Evolutionary conservation across 345 rosid genomes (phyloP).

Genomic region (Populus deltoides): DNA sequence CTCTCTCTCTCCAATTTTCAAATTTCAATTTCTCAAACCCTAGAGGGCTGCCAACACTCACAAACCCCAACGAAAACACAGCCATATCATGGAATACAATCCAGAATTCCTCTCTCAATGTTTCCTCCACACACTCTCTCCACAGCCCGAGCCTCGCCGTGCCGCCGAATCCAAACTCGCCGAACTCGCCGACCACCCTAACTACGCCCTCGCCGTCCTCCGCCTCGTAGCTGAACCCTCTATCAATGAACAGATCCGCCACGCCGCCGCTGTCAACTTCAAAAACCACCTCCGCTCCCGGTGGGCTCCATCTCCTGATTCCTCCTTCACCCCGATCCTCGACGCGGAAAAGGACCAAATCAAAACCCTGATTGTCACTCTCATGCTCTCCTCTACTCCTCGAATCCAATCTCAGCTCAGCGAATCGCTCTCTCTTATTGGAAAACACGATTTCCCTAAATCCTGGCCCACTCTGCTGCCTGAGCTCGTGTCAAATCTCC

Average conservation of each 20-base stretch:
- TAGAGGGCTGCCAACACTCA: neutral
- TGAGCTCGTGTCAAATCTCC: constrained; percentile 65
- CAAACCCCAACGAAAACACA: neutral
- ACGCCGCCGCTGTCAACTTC: constrained; percentile 90
- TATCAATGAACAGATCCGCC: constrained; percentile 85
- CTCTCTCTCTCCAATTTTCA: neutral
- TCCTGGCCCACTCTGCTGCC: constrained; percentile 81
- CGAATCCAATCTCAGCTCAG: constrained; percentile 92
- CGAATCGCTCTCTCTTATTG: constrained; percentile 83
- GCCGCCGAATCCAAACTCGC: constrained; percentile 68
- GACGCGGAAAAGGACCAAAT: constrained; percentile 80
- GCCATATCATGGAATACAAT: constrained; percentile 15
- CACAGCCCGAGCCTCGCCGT: constrained; percentile 75
- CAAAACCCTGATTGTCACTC: constrained; percentile 72
- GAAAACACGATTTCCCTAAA: constrained; percentile 89
- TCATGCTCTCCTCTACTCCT: constrained; percentile 75
- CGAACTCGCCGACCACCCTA: constrained; percentile 61
- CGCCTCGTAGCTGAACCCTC: constrained; percentile 69
- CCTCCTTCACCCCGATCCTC: constrained; percentile 39
- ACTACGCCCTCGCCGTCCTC: constrained; percentile 77
- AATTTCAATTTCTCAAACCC: constrained; percentile 2
- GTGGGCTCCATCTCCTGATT: constrained; percentile 55
- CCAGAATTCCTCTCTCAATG: constrained; percentile 75
- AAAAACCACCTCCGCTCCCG: constrained; percentile 87
- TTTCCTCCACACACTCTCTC: constrained; percentile 82